Evolutionary conservation across 2,329 filamentous ascomycete species (phyloP), one percentile per base, ranked within the genome.

Genomic region (Apiospora rasikravindrae): DNA sequence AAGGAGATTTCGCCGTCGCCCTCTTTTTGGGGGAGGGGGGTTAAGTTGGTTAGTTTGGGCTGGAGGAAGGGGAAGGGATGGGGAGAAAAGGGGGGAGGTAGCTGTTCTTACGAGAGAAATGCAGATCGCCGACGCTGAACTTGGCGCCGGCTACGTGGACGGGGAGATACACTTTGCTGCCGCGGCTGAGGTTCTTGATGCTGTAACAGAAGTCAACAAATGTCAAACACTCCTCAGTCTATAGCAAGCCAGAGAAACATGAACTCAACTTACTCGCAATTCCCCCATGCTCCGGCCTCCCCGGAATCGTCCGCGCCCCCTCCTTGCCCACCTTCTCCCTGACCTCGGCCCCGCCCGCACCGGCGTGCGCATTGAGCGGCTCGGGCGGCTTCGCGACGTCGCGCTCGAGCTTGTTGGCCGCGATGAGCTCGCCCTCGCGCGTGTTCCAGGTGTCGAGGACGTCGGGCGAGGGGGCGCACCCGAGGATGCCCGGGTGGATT

Each of bases 1-100:
- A 95, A 98, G 2, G 91, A 94, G 73, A 98, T 97, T 80, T 98
- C 95, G 8, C 95, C 95, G 79, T 98, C 95, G 11, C 95, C 95
- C 82, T 97, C 87, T 88, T 73, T 42, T 42, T 42, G 40, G 40
- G 13, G 8, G 40, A 11, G 8, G 10, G 6, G 8, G 40, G 40
- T 42, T 3, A 42, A 10, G 6, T 42, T 8, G 4, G 37, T 40
- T 3, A 7, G 49, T 42, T 24, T 4, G 26, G 37, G 14, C n/a
- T n/a, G 13, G 29, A 26, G 29, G n/a, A n/a, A 10, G 37, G 5
- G 24, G 44, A 7, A 67, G 37, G 4, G n/a, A 44, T 29, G 22
- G 24, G 14, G 44, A 16, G 14, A 33, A 14, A 8, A 2, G 44
- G 47, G 5, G 26, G 4, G 1, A 2, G 37, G 11, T n/a, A n/a